phyloP scores from a whole-genome alignment of 192 early-diverging fungal genomes.

The Funneliformis geosporum region DNA sequence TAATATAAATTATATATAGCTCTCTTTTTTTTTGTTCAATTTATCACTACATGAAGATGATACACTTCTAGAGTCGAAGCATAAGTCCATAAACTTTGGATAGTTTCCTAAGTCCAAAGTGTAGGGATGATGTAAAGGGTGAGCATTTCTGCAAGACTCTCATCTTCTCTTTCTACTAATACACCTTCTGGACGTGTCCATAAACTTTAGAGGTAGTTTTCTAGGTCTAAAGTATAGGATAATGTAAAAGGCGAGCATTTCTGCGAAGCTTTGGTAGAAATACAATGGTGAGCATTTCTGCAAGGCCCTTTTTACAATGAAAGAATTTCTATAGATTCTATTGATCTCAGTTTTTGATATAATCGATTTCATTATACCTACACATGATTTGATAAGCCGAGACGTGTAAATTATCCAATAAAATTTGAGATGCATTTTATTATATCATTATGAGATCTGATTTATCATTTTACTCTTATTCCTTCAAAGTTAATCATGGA shows the following conservation, averaged over 20 bases:
- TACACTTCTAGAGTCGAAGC: too few relatives aligned
- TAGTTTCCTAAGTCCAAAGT: too few relatives aligned
- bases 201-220: slow-evolving; percentile 26
- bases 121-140: too few relatives aligned
- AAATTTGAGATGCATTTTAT: neutral
- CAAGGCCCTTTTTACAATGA: neutral
- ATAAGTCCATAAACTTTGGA: too few relatives aligned
- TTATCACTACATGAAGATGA: slow-evolving; percentile 25
- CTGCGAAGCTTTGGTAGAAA: neutral
- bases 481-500: slow-evolving; percentile 1
- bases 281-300: neutral
- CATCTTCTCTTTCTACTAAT: too few relatives aligned
- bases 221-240: slow-evolving; percentile 27
- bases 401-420: slow-evolving; percentile 18
- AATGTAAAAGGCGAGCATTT: slow-evolving; percentile 12
- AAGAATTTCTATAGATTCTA: neutral
- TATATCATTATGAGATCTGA: too few relatives aligned
- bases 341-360: neutral
- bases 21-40: slow-evolving; percentile 16
- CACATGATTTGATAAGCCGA: slow-evolving; percentile 1
- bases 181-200: slow-evolving; percentile 21
- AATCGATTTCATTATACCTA: neutral
- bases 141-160: too few relatives aligned
- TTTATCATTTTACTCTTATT: too few relatives aligned
- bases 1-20: slow-evolving; percentile 14